Conservation (phyloP, 805 yeast genomes). For the Nakazawaea siamensis region DNA sequence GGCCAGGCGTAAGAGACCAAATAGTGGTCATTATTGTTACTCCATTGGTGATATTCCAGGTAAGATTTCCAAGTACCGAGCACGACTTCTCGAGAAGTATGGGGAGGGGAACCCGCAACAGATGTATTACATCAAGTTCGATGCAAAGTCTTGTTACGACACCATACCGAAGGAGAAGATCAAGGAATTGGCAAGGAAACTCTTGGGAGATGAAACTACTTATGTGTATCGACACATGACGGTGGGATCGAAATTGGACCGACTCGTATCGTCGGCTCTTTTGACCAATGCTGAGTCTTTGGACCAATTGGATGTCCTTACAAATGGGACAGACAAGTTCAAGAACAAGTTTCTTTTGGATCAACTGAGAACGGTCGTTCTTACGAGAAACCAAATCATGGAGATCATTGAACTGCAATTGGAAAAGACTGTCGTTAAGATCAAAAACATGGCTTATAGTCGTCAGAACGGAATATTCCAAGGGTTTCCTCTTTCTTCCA, state of each 20-base stretch:
- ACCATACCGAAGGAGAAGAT: slow-evolving; percentile 45
- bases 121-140: slow-evolving; percentile 59
- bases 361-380: slow-evolving; percentile 23
- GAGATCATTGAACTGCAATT: slow-evolving; percentile 44
- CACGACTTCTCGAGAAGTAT: slow-evolving; percentile 19
- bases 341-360: slow-evolving; percentile 20
- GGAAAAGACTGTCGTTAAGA: slow-evolving; percentile 34
- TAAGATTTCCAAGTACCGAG: slow-evolving; percentile 27
- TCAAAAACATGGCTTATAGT: slow-evolving; percentile 27
- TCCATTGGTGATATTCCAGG: slow-evolving; percentile 40
- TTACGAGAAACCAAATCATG: slow-evolving; percentile 36
- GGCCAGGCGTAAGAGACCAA: slow-evolving; percentile 18
- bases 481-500: slow-evolving; percentile 71
- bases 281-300: slow-evolving; percentile 12
- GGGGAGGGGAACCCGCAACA: background rate
- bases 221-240: slow-evolving; percentile 4
- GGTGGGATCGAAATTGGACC: slow-evolving; percentile 11
- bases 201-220: slow-evolving; percentile 16
- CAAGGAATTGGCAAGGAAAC: slow-evolving; percentile 22
- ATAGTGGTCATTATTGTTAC: slow-evolving; percentile 7
- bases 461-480: slow-evolving; percentile 73
- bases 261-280: slow-evolving; percentile 10
- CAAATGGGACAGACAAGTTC: slow-evolving; percentile 1
- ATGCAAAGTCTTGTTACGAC: slow-evolving; percentile 72
- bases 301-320: slow-evolving; percentile 12